Conservation (phyloP, 2,329 filamentous ascomycete species). For the Penicillium sp. region DNA sequence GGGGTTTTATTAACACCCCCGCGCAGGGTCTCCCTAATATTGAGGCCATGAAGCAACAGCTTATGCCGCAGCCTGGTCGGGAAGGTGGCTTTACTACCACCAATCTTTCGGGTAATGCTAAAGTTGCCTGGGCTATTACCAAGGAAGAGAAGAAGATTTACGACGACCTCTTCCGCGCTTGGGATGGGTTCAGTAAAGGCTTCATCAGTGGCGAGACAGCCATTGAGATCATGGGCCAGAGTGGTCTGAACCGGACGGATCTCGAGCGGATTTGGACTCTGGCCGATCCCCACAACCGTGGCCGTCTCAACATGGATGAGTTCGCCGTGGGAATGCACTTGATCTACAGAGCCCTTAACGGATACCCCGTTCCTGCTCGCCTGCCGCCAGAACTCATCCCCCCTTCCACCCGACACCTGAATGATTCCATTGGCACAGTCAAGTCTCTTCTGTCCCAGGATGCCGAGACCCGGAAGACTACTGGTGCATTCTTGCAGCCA, state of each 20-base stretch:
- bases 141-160: constrained; percentile 99
- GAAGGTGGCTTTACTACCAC: constrained; percentile 84
- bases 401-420: constrained; percentile 91
- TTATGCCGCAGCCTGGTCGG: constrained; percentile 96
- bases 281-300: constrained; percentile 91
- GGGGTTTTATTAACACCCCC: constrained; percentile 97
- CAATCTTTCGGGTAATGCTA: constrained; percentile 89
- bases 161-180: constrained; percentile 90
- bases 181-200: constrained; percentile 93
- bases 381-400: constrained; percentile 91
- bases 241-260: constrained; percentile 86
- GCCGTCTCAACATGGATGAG: constrained; percentile 91
- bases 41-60: constrained; percentile 84
- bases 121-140: constrained; percentile 97
- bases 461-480: constrained; percentile 85
- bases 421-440: constrained; percentile 88
- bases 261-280: constrained; percentile 94
- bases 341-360: constrained; percentile 96
- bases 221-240: constrained; percentile 96
- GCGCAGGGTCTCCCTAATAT: constrained; percentile 90
- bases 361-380: constrained; percentile 85
- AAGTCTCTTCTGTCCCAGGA: constrained; percentile 89
- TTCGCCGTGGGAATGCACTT: constrained; percentile 99
- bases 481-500: constrained; percentile 85
- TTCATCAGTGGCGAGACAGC: constrained; percentile 90